Evolutionary conservation across 352 stramenopile species (phyloP).

Genomic region (Pythium rhizo-oryzae): DNA sequence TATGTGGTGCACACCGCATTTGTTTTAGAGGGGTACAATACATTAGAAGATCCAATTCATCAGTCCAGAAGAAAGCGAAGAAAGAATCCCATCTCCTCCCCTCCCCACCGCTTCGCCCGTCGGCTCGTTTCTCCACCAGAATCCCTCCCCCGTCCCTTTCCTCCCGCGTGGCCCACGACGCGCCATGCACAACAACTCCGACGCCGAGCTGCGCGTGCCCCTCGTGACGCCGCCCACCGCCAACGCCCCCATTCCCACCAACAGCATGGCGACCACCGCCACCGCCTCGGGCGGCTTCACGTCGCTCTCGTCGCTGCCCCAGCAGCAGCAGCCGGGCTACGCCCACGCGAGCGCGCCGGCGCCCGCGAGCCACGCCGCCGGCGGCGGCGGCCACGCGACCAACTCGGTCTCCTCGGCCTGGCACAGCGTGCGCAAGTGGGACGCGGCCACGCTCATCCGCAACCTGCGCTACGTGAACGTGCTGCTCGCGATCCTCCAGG

Average conservation of each 20-base stretch:
- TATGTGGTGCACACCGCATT: background rate
- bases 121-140: slow-evolving; percentile 16
- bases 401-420: slow-evolving; percentile 23
- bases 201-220: slow-evolving; percentile 24
- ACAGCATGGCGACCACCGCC: slow-evolving; percentile 1
- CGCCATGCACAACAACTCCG: slow-evolving; percentile 23
- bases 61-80: slow-evolving; percentile 23
- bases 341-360: slow-evolving; percentile 10
- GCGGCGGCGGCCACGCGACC: slow-evolving; percentile 12
- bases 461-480: slow-evolving; percentile 88
- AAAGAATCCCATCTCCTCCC: slow-evolving; percentile 20
- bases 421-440: slow-evolving; percentile 59
- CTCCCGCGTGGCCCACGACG: background rate
- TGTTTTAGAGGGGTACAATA: background rate
- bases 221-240: slow-evolving; percentile 19
- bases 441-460: slow-evolving; percentile 70
- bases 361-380: background rate
- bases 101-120: slow-evolving; percentile 3
- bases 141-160: background rate
- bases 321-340: slow-evolving; percentile 24
- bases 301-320: slow-evolving; percentile 30
- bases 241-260: background rate
- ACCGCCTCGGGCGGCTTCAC: slow-evolving; percentile 29
- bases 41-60: slow-evolving; percentile 9
- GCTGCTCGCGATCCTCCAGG: slow-evolving; percentile 76